A percentile compares a stretch with the other conserved stretches of the same genome.
phyloP scores from a whole-genome alignment of 768 basidiomycete species.

The Scleroderma citrinum region DNA sequence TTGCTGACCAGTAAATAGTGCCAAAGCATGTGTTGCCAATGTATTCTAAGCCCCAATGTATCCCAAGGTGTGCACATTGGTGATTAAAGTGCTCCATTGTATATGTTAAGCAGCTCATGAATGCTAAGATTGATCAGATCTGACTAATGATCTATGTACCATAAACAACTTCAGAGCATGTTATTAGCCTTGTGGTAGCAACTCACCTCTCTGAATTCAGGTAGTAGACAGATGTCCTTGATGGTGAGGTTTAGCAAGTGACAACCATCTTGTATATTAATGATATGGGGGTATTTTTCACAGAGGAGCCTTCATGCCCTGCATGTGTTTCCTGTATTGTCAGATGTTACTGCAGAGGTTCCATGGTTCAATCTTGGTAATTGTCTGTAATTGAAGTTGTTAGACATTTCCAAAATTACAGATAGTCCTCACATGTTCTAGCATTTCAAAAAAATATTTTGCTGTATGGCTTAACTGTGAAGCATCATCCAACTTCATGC shows the following conservation, averaged over 20 bases:
- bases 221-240: too few species aligned
- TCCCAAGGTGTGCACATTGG: not conserved
- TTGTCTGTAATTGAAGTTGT: slow-evolving; percentile 11
- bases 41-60: slow-evolving; percentile 7
- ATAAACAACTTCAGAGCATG: too few species aligned
- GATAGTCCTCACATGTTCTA: slow-evolving; percentile 5
- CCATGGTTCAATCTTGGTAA: slow-evolving; percentile 8
- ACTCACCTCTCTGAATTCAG: too few species aligned
- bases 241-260: slow-evolving; percentile 25
- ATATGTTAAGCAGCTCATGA: slow-evolving; percentile 1
- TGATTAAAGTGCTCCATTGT: not conserved
- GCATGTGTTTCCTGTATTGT: slow-evolving; percentile 19
- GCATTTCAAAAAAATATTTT: slow-evolving; percentile 19
- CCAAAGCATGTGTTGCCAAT: slow-evolving; percentile 21
- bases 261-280: slow-evolving; percentile 27
- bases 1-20: slow-evolving; percentile 13
- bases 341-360: slow-evolving; percentile 14
- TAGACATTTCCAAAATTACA: not conserved
- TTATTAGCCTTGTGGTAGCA: too few species aligned
- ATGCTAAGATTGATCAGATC: not conserved
- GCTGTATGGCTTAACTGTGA: slow-evolving; percentile 23
- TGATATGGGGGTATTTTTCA: slow-evolving; percentile 16
- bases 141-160: not conserved
- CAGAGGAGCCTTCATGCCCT: slow-evolving; percentile 9
- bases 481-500: slow-evolving; percentile 11